Percentiles rank a stretch among this genome's conserved stretches.
These are phyloP conservation scores for Ceratopteris richardii DNA, from an alignment of 75 land plant species.

Conservation along the genomic window DNA sequence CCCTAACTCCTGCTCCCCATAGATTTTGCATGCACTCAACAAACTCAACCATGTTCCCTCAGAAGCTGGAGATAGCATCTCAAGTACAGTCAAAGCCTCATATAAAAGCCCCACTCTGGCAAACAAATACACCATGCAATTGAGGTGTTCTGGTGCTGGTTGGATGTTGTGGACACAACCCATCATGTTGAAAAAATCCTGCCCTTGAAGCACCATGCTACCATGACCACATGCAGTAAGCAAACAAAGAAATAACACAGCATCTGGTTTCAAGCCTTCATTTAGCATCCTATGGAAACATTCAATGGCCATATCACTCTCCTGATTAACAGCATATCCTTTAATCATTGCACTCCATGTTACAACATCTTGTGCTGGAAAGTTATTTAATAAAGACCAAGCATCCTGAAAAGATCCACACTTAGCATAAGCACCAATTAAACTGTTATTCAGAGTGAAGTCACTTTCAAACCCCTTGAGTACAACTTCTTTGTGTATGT, in stretches of 20 bases:
- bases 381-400: conserved; percentile 16
- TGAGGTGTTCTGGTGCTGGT: conserved; percentile 42
- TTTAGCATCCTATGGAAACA: conserved; percentile 24
- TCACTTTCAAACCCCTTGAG: conserved; percentile 15
- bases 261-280: conserved; percentile 24
- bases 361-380: conserved; percentile 31
- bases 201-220: conserved; percentile 31
- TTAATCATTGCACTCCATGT: conserved; percentile 57
- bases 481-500: conserved; percentile 18
- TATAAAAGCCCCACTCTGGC: conserved; percentile 39
- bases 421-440: conserved; percentile 57
- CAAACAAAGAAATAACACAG: conserved; percentile 40
- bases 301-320: conserved; percentile 23
- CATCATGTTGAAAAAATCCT: conserved; percentile 38
- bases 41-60: conserved; percentile 41
- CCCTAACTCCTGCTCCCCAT: conserved; percentile 26
- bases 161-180: conserved; percentile 8
- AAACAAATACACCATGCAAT: conserved; percentile 50
- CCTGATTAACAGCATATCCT: conserved; percentile 41
- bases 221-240: conserved; percentile 44
- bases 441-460: conserved; percentile 13
- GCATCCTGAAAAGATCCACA: conserved; percentile 42
- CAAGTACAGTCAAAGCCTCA: conserved; percentile 40
- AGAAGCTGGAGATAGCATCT: conserved; percentile 12
- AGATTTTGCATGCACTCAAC: conserved; percentile 36